Base-by-base conservation (phyloP, 352 stramenopile genomes). In the Pythium pectinolyticum region DNA sequence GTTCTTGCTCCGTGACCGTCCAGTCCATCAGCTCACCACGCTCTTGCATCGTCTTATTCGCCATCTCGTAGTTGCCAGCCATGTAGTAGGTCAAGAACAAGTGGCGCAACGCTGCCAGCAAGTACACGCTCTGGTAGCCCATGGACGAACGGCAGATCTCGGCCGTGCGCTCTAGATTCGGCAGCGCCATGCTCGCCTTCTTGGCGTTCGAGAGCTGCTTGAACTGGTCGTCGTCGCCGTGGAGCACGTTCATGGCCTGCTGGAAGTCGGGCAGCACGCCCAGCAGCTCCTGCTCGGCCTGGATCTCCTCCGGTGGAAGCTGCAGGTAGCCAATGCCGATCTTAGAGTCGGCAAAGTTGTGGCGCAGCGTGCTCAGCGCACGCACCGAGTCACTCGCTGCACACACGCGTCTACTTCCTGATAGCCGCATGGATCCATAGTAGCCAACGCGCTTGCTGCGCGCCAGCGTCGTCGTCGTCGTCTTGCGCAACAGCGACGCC, bases 121-220 rank as follows among this genome's bases (percentile, higher is more conserved):
- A 47, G 51, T 86, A 92, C 15, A 86, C 77, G 51, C 80, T 92
- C 27, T 89, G 69, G 48, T 80, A 84, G 25, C 83, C 83, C 83
- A 92, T 92, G 53, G 78, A 69, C 35, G 83, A 88, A 69, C 83
- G 83, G 34, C 80, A 90, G 66, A 92, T 90, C 54, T 92, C 83
- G 22, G 78, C 79, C 31, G 83, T 84, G 54, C 83, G 80, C 66
- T 87, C 75, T 14, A 92, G 67, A 37, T 74, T 67, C 24, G 79
- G 75, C 30, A 90, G 30, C 14, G 79, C 80, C 56, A 80, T 64
- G 49, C 74, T 57, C 20, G 80, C 80, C 45, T 76, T 75, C 40
- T 79, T 83, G 30, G 54, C 72, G 58, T 87, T 90, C 4, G 80
- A 39, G n/a, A 81, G 62, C 35, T 61, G 45, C 57, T 72, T 60